Percentiles rank a stretch among this genome's conserved stretches.
These are phyloP conservation scores for Fonsecaea multimorphosa DNA, from an alignment of 2,329 filamentous ascomycete species.

Conservation along the genomic window DNA sequence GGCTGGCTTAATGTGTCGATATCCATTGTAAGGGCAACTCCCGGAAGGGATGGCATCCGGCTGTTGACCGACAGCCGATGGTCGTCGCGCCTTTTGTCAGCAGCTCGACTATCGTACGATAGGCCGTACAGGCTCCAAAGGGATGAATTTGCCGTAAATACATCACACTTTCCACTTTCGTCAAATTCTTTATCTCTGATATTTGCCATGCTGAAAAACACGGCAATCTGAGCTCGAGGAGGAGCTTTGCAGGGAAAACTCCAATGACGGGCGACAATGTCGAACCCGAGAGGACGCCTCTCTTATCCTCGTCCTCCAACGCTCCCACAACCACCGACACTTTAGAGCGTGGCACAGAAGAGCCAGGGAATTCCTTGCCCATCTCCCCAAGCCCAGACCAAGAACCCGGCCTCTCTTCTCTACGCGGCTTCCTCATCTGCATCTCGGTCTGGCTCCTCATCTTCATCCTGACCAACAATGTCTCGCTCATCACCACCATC, in stretches of 20 bases:
- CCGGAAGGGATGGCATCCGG: neutral
- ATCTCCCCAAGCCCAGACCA: neutral
- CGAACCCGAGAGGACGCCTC: constrained; percentile 24
- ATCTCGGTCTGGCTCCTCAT: constrained; percentile 38
- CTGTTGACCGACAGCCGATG: neutral
- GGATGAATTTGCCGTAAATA: neutral
- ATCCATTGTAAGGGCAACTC: neutral
- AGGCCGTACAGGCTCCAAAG: neutral
- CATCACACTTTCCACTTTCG: neutral
- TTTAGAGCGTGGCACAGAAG: neutral
- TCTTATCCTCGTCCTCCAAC: constrained; percentile 19
- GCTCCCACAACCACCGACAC: too few species aligned
- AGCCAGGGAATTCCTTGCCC: constrained; percentile 7
- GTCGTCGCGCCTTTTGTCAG: neutral
- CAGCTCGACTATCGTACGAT: neutral
- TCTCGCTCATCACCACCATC: constrained; percentile 80
- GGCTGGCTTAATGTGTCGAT: too few species aligned
- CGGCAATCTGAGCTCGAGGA: neutral
- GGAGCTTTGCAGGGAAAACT: neutral
- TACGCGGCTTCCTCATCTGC: constrained; percentile 32
- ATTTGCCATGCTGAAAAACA: neutral
- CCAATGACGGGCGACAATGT: constrained; percentile 14
- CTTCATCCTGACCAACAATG: constrained; percentile 58
- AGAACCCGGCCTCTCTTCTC: constrained; percentile 17
- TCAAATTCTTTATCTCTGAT: neutral